phyloP scores from a whole-genome alignment of 2,329 filamentous ascomycete species.

The Orbilia quercus region DNA sequence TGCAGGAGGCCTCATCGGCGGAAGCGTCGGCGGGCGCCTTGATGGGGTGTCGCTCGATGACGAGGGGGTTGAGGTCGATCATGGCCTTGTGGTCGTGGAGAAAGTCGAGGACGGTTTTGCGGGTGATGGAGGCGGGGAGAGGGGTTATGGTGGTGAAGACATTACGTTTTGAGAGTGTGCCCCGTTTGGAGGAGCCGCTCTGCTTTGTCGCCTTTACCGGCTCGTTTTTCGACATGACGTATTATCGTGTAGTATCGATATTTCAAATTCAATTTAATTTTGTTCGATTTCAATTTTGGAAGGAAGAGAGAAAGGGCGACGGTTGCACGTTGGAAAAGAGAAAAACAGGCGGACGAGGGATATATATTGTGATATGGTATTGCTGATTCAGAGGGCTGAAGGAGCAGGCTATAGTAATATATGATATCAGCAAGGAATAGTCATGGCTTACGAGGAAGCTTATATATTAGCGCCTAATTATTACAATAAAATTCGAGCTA shows the following conservation, averaged over 20 bases:
- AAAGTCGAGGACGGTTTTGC: slow-evolving; percentile 77
- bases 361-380: slow-evolving; percentile 5
- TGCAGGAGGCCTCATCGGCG: slow-evolving; percentile 76
- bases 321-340: no score
- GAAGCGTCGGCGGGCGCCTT: slow-evolving; percentile 74
- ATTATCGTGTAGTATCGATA: no score
- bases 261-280: no score
- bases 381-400: background rate
- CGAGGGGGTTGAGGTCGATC: slow-evolving; percentile 87
- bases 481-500: slow-evolving; percentile 20
- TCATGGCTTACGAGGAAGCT: slow-evolving; percentile 45
- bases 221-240: no score
- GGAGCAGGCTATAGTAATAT: background rate
- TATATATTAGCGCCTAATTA: slow-evolving; percentile 30
- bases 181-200: slow-evolving; percentile 19
- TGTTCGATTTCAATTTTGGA: no score
- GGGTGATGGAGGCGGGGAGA: slow-evolving; percentile 74
- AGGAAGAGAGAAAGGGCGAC: no score
- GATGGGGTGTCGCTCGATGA: slow-evolving; percentile 77
- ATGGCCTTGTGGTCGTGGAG: slow-evolving; percentile 83
- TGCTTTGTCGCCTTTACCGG: background rate
- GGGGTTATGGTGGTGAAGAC: slow-evolving; percentile 83
- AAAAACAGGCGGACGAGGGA: background rate
- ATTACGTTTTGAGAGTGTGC: slow-evolving; percentile 74
- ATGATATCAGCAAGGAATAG: slow-evolving; percentile 11